phyloP scores from a whole-genome alignment of 495 filamentous ascomycete genomes.

The Penicillium antarcticum region DNA sequence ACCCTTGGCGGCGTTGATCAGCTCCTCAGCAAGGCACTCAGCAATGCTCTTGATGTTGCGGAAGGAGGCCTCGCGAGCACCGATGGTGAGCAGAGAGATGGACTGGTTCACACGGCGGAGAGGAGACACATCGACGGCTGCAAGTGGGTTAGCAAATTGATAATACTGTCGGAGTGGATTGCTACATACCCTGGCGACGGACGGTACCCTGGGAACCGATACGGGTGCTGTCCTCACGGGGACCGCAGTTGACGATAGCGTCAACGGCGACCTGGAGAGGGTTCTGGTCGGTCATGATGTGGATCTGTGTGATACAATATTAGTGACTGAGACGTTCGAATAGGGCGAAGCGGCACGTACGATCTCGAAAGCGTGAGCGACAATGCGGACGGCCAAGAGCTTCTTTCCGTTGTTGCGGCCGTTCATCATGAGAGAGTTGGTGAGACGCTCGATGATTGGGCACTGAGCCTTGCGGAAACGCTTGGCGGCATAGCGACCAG shows the following conservation, averaged over 20 bases:
- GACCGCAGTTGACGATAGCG: slow-evolving; percentile 99
- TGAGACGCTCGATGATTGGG: slow-evolving; percentile 99
- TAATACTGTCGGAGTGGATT: neutral
- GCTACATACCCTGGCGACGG: slow-evolving; percentile 67
- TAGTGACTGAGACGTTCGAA: slow-evolving; percentile 1
- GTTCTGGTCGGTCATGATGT: slow-evolving; percentile 99
- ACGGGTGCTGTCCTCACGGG: slow-evolving; percentile 99
- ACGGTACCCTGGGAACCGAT: slow-evolving; percentile 99
- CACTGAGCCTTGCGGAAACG: slow-evolving; percentile 99
- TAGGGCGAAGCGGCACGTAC: slow-evolving; percentile 54
- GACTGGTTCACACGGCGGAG: slow-evolving; percentile 99
- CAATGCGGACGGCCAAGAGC: slow-evolving; percentile 99
- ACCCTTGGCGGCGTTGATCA: slow-evolving; percentile 99
- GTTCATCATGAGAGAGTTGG: slow-evolving; percentile 99
- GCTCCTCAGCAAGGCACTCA: slow-evolving; percentile 98
- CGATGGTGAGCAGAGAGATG: slow-evolving; percentile 94
- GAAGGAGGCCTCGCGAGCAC: slow-evolving; percentile 96
- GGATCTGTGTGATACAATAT: slow-evolving; percentile 60
- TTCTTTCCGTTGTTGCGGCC: slow-evolving; percentile 99
- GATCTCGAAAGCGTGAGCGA: slow-evolving; percentile 98
- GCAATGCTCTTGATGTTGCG: slow-evolving; percentile 98
- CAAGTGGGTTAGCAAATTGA: neutral
- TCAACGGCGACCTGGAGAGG: slow-evolving; percentile 99
- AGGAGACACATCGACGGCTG: slow-evolving; percentile 97
- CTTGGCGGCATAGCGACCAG: slow-evolving; percentile 98